Conservation (phyloP, 352 stramenopile species). For the Saprolegnia parasitica region DNA sequence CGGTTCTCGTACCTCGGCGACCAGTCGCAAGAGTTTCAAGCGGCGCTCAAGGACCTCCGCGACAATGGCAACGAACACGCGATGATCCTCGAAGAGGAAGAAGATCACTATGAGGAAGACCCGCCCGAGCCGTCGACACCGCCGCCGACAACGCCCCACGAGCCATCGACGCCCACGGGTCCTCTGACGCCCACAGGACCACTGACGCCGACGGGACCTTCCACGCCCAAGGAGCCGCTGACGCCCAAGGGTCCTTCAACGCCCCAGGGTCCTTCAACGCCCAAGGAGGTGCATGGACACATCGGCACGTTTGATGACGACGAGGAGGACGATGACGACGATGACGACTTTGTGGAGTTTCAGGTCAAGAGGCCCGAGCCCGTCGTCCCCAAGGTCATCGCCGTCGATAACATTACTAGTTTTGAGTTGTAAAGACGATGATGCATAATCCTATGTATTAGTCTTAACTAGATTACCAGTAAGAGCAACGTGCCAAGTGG, state of each 20-base stretch:
- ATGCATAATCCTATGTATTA: neutral
- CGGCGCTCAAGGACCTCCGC: constrained; percentile 15
- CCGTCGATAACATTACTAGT: constrained; percentile 4
- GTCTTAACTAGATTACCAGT: too few species aligned
- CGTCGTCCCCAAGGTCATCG: neutral
- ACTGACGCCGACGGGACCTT: neutral
- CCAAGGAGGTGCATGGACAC: constrained; percentile 1
- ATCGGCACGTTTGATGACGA: constrained; percentile 19
- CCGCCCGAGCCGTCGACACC: neutral
- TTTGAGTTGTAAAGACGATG: constrained; percentile 1
- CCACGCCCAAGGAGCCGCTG: neutral
- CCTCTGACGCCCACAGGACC: constrained; percentile 1
- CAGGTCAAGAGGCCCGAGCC: neutral
- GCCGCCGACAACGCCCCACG: neutral
- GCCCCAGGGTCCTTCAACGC: neutral
- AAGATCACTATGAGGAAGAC: constrained; percentile 5
- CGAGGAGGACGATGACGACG: constrained; percentile 23
- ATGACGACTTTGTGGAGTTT: constrained; percentile 18
- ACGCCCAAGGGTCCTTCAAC: neutral
- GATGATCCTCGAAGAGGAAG: constrained; percentile 18
- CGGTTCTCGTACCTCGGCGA: constrained; percentile 62
- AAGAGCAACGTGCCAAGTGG: too few species aligned
- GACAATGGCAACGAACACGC: neutral
- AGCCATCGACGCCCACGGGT: neutral
- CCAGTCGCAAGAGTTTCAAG: neutral